These are phyloP conservation scores for Aegilops umbellulata DNA, from an alignment of 176 grass and related monocot species.

Conservation along the genomic window DNA sequence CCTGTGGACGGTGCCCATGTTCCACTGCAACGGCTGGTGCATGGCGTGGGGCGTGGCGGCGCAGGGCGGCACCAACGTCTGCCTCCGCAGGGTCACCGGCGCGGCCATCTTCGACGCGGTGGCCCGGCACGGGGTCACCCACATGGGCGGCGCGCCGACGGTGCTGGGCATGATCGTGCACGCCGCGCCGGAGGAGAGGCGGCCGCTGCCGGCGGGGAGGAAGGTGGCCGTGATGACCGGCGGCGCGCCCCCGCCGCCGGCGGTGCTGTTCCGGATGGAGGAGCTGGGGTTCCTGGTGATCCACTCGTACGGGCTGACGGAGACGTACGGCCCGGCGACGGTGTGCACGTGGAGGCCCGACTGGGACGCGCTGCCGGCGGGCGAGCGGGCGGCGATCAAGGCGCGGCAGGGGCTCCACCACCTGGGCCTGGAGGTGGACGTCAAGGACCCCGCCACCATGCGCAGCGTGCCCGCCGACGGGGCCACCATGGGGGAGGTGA, in stretches of 20 bases:
- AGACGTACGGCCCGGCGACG: slow-evolving; percentile 75
- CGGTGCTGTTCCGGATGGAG: slow-evolving; percentile 68
- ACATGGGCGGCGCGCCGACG: slow-evolving; percentile 78
- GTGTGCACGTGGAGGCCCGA: slow-evolving; percentile 74
- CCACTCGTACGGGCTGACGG: slow-evolving; percentile 84
- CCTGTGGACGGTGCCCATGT: slow-evolving; percentile 88
- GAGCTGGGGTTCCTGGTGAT: slow-evolving; percentile 58
- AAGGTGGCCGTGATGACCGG: slow-evolving; percentile 55
- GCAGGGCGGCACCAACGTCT: slow-evolving; percentile 73
- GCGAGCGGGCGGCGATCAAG: slow-evolving; percentile 66
- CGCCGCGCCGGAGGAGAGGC: slow-evolving; percentile 30
- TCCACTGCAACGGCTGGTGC: slow-evolving; percentile 95
- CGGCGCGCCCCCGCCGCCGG: slow-evolving; percentile 59
- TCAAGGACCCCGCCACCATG: slow-evolving; percentile 80
- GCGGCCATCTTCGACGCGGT: slow-evolving; percentile 55
- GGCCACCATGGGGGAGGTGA: slow-evolving; percentile 74
- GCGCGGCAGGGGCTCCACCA: slow-evolving; percentile 76
- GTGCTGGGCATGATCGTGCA: slow-evolving; percentile 77
- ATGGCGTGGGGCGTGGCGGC: slow-evolving; percentile 65
- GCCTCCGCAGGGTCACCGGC: slow-evolving; percentile 50
- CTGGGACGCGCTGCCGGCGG: slow-evolving; percentile 64
- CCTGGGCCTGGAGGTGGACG: slow-evolving; percentile 65
- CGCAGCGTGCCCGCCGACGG: slow-evolving; percentile 59
- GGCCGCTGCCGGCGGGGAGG: slow-evolving; percentile 5
- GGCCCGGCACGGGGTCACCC: slow-evolving; percentile 33